Evolutionary conservation across 108 stramenopile genomes (phyloP), one percentile per base, ranked within the genome.

Genomic region (Epipyxis sp.): DNA sequence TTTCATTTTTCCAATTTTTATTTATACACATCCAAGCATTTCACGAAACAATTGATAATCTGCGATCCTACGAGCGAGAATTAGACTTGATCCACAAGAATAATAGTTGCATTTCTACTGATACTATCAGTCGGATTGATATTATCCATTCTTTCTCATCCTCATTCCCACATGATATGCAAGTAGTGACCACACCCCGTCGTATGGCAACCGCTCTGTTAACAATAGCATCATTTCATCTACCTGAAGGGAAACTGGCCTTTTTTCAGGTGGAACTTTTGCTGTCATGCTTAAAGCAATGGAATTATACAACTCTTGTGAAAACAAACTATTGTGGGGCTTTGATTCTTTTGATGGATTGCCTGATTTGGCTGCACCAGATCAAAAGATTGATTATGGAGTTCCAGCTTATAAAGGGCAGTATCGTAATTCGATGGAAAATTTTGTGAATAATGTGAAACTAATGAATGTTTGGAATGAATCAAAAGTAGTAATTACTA

Each of bases 301-400:
- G 27, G 30, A 37, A 6, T 16, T 32, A 29, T 65, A 32, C 25
- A 32, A 65, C 25, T 35, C 34, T 29, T 65, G 61, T 65, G 61
- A 37, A 32, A 16, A 32, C 10, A 65, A 37, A 65, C 25, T 57
- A 25, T n/a, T 50, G 20, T 65, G 61, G 61, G 61, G 20, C 6
- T 65, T 65, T 65, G 61, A 65, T 65, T 65, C 61, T 10, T 65
- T 65, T 37, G 61, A 65, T 32, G 61, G 61, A 29, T 32, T 65
- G 6, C 61, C 61, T 29, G 13, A n/a, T n/a, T n/a, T n/a, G n/a
- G n/a, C n/a, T n/a, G n/a, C n/a, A n/a, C n/a, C n/a, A n/a, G 25
- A 6, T 65, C 61, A 16, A 65, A 35, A 16, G 30, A 65, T 32
- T 32, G 61, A 65, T 32, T 16, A 65, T 32, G 35, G 25, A 65